Percentiles rank a stretch among this genome's conserved stretches.
phyloP scores from a whole-genome alignment of 495 filamentous ascomycete species.

The Massariosphaeria phaeospora region DNA sequence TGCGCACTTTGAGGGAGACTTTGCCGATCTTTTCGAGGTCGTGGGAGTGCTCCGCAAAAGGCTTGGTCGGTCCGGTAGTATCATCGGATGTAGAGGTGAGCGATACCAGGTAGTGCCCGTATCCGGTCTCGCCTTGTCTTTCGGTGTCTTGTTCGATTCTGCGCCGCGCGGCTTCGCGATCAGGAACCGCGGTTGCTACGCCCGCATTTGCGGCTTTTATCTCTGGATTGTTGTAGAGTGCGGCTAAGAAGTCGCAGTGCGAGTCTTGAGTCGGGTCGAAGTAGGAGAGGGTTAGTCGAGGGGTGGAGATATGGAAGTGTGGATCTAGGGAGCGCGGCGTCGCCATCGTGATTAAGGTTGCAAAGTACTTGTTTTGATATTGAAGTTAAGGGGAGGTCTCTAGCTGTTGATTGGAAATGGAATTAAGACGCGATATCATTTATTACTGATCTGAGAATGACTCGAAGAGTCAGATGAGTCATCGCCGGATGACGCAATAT shows the following conservation, averaged over 20 bases:
- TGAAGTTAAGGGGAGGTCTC: too few relatives aligned
- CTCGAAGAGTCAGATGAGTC: too few relatives aligned
- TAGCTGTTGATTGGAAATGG: too few relatives aligned
- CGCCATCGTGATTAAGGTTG: too few relatives aligned
- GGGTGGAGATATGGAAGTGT: constrained; percentile 38
- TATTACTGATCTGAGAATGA: too few relatives aligned
- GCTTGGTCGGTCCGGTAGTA: neutral
- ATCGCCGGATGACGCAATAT: too few relatives aligned
- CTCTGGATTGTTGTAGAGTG: constrained; percentile 41
- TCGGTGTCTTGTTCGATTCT: neutral
- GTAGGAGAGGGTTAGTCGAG: constrained; percentile 39
- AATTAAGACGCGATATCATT: too few relatives aligned
- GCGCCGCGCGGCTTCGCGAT: neutral
- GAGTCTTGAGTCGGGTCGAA: constrained; percentile 32
- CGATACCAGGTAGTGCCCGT: constrained; percentile 1
- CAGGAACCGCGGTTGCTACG: constrained; percentile 22
- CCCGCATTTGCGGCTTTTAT: neutral
- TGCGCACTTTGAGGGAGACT: constrained; percentile 13
- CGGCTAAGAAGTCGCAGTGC: constrained; percentile 41
- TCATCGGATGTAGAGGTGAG: neutral
- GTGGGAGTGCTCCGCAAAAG: neutral
- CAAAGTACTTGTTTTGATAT: too few relatives aligned
- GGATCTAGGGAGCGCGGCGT: too few relatives aligned
- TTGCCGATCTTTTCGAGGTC: neutral
- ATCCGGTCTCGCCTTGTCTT: neutral